Conservation (phyloP, 208 protist genomes). For the Crithidia bombi region DNA sequence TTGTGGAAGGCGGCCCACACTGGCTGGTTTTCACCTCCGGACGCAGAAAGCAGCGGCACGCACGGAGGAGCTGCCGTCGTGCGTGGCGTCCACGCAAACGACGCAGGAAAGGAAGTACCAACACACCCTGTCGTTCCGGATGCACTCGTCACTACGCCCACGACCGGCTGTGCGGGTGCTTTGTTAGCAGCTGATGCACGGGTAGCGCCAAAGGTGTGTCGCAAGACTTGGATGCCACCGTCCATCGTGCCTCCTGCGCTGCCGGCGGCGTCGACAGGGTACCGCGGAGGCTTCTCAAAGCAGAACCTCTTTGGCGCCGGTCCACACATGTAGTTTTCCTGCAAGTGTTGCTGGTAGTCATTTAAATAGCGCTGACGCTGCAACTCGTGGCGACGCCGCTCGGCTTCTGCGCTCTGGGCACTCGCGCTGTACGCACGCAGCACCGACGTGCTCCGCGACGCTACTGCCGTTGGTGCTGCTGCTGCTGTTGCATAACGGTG, state of each 20-base stretch:
- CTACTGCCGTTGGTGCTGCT: neutral
- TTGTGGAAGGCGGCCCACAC: neutral
- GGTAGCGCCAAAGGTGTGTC: neutral
- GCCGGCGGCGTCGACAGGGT: neutral
- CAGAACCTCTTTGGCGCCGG: slow-evolving; percentile 44
- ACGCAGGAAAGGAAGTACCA: neutral
- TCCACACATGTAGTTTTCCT: slow-evolving; percentile 64
- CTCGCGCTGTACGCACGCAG: slow-evolving; percentile 4
- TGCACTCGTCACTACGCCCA: no score
- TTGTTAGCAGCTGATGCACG: no score
- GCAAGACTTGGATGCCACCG: slow-evolving; percentile 3
- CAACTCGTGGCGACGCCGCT: slow-evolving; percentile 21
- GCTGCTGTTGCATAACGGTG: slow-evolving; percentile 1
- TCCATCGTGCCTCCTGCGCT: neutral
- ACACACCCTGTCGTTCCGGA: neutral
- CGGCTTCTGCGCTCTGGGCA: neutral
- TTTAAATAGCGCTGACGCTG: slow-evolving; percentile 32
- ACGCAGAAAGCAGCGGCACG: neutral
- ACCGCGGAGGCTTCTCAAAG: slow-evolving; percentile 32
- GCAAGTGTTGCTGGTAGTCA: slow-evolving; percentile 36
- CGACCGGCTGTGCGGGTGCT: no score
- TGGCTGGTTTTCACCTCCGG: neutral
- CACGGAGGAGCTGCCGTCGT: neutral
- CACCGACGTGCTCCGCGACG: neutral
- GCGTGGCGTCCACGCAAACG: neutral